phyloP scores from a whole-genome alignment of 495 filamentous ascomycete genomes.

The Trichoderma parareesei region DNA sequence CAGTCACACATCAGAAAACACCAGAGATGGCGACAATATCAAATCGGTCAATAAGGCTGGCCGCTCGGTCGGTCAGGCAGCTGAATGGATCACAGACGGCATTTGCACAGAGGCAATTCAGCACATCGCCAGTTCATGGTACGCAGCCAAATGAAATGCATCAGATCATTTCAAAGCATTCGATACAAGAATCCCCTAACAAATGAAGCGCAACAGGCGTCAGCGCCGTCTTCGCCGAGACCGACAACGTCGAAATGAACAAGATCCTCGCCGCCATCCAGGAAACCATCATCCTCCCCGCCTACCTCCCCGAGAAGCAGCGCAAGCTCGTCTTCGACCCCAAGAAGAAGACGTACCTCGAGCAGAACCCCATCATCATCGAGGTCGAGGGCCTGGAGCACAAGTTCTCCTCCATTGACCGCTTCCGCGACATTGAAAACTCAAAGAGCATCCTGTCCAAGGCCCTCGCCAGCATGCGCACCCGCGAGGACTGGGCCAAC shows the following conservation, averaged over 20 bases:
- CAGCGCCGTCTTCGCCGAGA: conserved; percentile 21
- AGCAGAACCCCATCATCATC: conserved; percentile 51
- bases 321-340: conserved; percentile 45
- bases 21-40: background rate
- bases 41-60: background rate
- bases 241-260: conserved; percentile 29
- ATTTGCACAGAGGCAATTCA: conserved; percentile 11
- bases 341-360: conserved; percentile 43
- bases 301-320: conserved; percentile 48
- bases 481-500: conserved; percentile 51
- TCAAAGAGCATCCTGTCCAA: conserved; percentile 28
- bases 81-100: background rate
- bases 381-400: conserved; percentile 51
- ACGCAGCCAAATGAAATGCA: background rate
- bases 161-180: background rate
- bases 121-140: conserved; percentile 7
- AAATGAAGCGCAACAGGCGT: background rate
- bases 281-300: conserved; percentile 55
- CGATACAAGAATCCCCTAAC: background rate
- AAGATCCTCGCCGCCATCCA: conserved; percentile 45
- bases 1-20: background rate
- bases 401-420: conserved; percentile 43
- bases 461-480: conserved; percentile 43
- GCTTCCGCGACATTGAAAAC: conserved; percentile 19
- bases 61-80: background rate